These are phyloP conservation scores for Thalassiosira exigua DNA, from an alignment of 352 stramenopile genomes.

Conservation along the genomic window DNA sequence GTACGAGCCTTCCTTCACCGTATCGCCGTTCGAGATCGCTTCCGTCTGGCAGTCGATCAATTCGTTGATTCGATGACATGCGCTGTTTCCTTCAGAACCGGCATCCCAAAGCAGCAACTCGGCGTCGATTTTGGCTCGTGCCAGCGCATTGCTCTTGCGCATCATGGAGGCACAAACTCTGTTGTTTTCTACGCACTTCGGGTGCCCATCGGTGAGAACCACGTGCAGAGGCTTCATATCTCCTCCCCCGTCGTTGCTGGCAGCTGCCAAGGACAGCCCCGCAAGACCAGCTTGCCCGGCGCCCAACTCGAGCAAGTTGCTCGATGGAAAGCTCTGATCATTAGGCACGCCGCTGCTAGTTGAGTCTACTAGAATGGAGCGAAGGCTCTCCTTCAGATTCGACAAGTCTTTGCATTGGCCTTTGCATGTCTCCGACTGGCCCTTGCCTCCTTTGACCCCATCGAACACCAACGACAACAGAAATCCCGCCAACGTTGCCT, in stretches of 20 bases:
- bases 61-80: conserved; percentile 30
- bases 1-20: conserved; percentile 20
- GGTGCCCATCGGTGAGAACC: conserved; percentile 78
- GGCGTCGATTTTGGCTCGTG: conserved; percentile 14
- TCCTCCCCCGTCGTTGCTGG: not conserved
- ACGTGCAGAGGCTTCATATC: conserved; percentile 42
- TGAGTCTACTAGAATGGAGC: conserved; percentile 16
- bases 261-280: conserved; percentile 43
- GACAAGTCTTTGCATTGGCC: not conserved
- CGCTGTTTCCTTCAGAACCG: conserved; percentile 26
- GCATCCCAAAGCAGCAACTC: conserved; percentile 56
- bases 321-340: not conserved
- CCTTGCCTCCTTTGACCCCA: not conserved
- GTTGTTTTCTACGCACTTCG: conserved; percentile 77
- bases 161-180: conserved; percentile 23
- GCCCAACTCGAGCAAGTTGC: conserved; percentile 73
- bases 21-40: not conserved
- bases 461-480: conserved; percentile 56
- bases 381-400: conserved; percentile 26
- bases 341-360: not conserved
- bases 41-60: not conserved
- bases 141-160: not conserved
- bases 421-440: not conserved
- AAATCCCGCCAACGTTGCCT: conserved; percentile 71
- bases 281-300: conserved; percentile 79